phyloP scores from a whole-genome alignment of 371 early-diverging fungal genomes.

The Batkoa obscura region DNA sequence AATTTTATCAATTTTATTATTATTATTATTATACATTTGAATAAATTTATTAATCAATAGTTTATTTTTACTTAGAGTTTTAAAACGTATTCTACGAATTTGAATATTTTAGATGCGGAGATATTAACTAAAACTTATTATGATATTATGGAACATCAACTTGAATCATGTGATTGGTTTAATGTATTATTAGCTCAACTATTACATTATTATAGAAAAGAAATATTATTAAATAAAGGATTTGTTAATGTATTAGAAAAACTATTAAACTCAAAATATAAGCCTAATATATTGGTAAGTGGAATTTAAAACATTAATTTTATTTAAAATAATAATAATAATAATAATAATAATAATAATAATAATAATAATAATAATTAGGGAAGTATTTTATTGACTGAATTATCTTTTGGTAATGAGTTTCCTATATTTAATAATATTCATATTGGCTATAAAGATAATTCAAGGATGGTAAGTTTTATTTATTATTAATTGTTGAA shows the following conservation, averaged over 20 bases:
- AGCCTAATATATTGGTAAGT: constrained; percentile 58
- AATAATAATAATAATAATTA: constrained; percentile 7
- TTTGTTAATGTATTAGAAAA: constrained; percentile 53
- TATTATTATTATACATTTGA: not conserved
- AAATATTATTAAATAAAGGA: constrained; percentile 51
- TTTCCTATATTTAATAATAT: constrained; percentile 62
- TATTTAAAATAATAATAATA: too few species aligned
- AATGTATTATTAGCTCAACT: constrained; percentile 76
- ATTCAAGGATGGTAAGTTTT: not conserved
- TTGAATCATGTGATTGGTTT: constrained; percentile 83
- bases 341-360: too few species aligned
- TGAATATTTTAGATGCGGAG: constrained; percentile 11
- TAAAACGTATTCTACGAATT: constrained; percentile 14
- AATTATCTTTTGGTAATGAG: constrained; percentile 73
- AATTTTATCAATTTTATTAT: not conserved
- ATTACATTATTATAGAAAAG: constrained; percentile 60
- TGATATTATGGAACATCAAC: constrained; percentile 32
- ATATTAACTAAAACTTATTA: constrained; percentile 40
- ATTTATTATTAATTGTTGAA: not conserved
- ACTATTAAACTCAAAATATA: constrained; percentile 53
- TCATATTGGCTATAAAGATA: constrained; percentile 39
- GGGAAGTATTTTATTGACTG: constrained; percentile 72
- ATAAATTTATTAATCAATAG: too few species aligned
- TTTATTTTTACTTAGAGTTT: not conserved
- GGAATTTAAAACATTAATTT: not conserved